Evolutionary conservation across 2,329 filamentous ascomycete species (phyloP), one percentile per base, ranked within the genome.

Genomic region (Fusarium solani-melongenae): DNA sequence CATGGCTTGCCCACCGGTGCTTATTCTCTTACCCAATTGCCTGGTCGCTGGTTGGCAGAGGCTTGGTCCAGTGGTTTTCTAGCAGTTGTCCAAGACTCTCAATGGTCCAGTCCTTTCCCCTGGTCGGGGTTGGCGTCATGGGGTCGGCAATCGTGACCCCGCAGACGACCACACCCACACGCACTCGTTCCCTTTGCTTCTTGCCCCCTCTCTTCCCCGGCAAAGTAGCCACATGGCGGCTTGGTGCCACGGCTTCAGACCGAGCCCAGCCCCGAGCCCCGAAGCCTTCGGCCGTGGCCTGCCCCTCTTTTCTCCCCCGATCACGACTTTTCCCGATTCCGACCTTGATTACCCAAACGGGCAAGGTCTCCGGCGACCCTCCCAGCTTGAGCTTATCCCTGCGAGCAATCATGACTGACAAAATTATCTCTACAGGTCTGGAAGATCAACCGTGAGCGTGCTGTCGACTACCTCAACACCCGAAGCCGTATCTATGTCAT

Each of bases 401-500:
- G 66, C 29, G 31, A 67, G 62, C 46, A 61, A 53, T 36, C 31
- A 66, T 57, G 51, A 29, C 77, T 78, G 70, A 78, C 76, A 77
- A 70, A 77, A 75, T 78, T 79, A 69, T 64, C 67, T 38, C 38
- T 62, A 60, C 79, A 99, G 96, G 96, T 98, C 84, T 99, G 96
- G 96, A 94, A 95, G 82, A 99, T 99, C 88, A 99, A 99, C 92
- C 92, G 96, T 79, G 96, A 99, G 86, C 95, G 96, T 88, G 96
- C 96, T 71, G 91, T 99, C 84, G 96, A 99, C 88, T 99, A 99
- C 88, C 92, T 99, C 79, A 99, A 99, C 91, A 99, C 96, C 75
- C 91, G 96, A 81, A 98, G 97, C 84, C 94, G 96, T 82, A 98
- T 99, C 88, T 99, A 99, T 85, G 96, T 99, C 76, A 90, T 99